Evolutionary conservation across 352 stramenopile genomes (phyloP), one percentile per base, ranked within the genome.

Genomic region (Globisporangium perplexum): DNA sequence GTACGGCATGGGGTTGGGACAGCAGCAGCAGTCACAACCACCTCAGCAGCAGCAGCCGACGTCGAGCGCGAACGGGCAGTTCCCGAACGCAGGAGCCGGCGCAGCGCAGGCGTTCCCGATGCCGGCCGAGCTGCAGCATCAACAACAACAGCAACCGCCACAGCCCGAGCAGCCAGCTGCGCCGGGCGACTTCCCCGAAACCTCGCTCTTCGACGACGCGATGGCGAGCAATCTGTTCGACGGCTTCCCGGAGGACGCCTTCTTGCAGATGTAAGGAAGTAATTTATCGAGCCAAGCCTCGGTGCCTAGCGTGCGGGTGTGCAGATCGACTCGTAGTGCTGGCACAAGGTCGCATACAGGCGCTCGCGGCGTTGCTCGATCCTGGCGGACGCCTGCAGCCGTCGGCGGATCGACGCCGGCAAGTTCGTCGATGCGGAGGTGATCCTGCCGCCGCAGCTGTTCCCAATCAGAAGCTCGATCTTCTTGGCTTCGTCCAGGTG

Each of bases 231-330:
- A 84, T 56, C 72, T 91, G n/a, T 91, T 91, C 42, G 81, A 91
- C 60, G 81, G 68, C 1, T 69, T 91, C 43, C 66, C 76, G 43
- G 78, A 89, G 41, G 81, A 91, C 62, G 67, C 73, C 18, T 91
- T 91, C 52, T 72, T 89, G 50, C 66, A 71, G 66, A 83, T 88
- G 71, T 75, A 86, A 71, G 48, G 47, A 51, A 57, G 47, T 61
- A 66, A 71, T 74, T 66, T 50, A 72, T 53, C 45, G 45, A 57
- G 42, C 36, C 53, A 43, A 49, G 31, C 14, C n/a, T 31, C 20
- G 22, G 43, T 47, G 42, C 20, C 23, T 35, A 49, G 12, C 22
- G 44, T 39, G 33, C 33, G 3, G 23, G 10, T 24, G 17, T 18
- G 35, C 33, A 48, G 8, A 81, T 59, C 28, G 63, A 26, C 26